Base-by-base conservation (phyloP, 1,284 basidiomycete genomes). In the Cryptococcus sp. region DNA sequence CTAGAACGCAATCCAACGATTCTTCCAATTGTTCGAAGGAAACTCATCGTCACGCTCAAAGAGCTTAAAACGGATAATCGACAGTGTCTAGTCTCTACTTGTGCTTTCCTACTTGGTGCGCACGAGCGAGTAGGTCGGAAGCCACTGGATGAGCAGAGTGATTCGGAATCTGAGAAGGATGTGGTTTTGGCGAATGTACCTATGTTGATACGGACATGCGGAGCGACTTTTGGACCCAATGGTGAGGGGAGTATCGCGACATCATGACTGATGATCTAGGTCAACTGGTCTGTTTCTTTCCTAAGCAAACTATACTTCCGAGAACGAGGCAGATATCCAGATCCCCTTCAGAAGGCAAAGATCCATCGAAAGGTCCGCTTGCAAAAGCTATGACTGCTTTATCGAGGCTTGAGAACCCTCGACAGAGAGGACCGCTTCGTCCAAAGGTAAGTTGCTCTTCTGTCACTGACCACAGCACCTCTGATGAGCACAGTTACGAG, bases 201-300 rank as follows among this genome's bases (percentile, higher is more conserved):
- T 3, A 71, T 70, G 64, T 55, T 76, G 32, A 65, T 67, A 14
- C 58, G 72, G 42, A 73, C 72, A 0, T 73, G 69, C 33, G 76
- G 76, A 3, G 76, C 75, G 0, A 69, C 85, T 0, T 95, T 94
- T 76, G 88, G 90, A 0, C 88, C 89, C 0, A 89, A 90, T 62
- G 91, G 90, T 90, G 56, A 52, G 76, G 61, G 4, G 13, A 15
- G n/a, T 36, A 32, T 8, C 43, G 13, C 43, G 23, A 30, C 4
- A 46, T 41, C 3, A n/a, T 11, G 4, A 13, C 49, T 31, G 63
- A 49, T 49, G 46, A 59, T 38, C 32, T 4, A 91, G 90, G 90
- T 48, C 85, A 91, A 76, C 79, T 94, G 1, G 83, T 93, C 0
- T 89, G 86, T 67, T 92, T 94, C 77, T 92, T 89, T 77, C 83